These are phyloP conservation scores for Pachysolen tannophilus DNA, from an alignment of 805 yeast genomes.

Conservation along the genomic window DNA sequence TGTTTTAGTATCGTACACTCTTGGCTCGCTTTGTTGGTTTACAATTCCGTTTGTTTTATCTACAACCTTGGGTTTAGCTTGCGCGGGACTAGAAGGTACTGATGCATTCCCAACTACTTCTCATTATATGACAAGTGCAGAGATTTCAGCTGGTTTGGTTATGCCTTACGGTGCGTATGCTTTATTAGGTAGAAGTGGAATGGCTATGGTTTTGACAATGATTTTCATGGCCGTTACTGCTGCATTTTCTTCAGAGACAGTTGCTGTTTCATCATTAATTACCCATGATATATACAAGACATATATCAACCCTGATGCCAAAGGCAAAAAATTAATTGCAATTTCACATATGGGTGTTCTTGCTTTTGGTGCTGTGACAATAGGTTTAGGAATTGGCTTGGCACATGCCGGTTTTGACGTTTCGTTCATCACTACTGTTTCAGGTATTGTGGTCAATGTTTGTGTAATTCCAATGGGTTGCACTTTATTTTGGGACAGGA, in stretches of 20 bases:
- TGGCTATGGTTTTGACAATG: constrained; percentile 36
- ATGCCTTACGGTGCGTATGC: constrained; percentile 45
- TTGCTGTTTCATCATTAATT: constrained; percentile 42
- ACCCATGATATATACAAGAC: constrained; percentile 45
- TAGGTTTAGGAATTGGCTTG: constrained; percentile 43
- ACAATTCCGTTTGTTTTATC: constrained; percentile 31
- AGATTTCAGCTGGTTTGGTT: constrained; percentile 40
- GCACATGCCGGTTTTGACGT: constrained; percentile 42
- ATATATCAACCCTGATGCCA: constrained; percentile 40
- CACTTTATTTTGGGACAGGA: constrained; percentile 36
- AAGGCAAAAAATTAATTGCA: constrained; percentile 36
- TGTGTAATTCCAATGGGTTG: constrained; percentile 44
- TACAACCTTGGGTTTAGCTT: constrained; percentile 30
- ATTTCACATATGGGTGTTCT: constrained; percentile 38
- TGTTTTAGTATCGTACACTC: constrained; percentile 33
- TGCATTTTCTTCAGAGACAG: constrained; percentile 47
- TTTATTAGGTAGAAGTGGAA: constrained; percentile 42
- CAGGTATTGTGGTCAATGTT: constrained; percentile 47
- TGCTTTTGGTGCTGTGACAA: constrained; percentile 33
- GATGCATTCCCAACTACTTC: constrained; percentile 16
- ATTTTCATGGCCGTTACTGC: constrained; percentile 48
- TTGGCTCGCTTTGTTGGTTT: constrained; percentile 40
- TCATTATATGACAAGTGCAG: constrained; percentile 27
- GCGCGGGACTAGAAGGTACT: constrained; percentile 23
- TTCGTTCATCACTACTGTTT: constrained; percentile 44